phyloP scores from a whole-genome alignment of 139 green algal genomes.

The Marvania coccoides region DNA sequence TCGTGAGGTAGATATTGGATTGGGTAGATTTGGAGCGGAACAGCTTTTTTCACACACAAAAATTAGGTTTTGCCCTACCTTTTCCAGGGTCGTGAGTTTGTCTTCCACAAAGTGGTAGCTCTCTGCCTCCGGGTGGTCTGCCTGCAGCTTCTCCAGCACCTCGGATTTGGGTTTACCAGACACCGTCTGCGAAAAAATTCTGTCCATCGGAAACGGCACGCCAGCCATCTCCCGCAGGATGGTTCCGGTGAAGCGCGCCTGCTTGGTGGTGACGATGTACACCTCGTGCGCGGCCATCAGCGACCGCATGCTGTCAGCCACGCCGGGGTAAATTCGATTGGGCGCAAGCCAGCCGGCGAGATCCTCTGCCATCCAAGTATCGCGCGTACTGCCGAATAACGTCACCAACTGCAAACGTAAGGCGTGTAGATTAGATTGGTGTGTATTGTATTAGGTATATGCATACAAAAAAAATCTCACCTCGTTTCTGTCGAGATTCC shows the following conservation, averaged over 20 bases:
- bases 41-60: not conserved
- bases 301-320: conserved; percentile 54
- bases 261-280: conserved; percentile 99
- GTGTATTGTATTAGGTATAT: not conserved
- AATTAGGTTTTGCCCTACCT: no score
- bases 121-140: conserved; percentile 36
- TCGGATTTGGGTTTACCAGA: conserved; percentile 71
- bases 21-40: not conserved
- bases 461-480: conserved; percentile 24
- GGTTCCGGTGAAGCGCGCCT: conserved; percentile 78
- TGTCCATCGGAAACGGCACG: conserved; percentile 65
- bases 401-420: conserved; percentile 63
- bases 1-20: not conserved
- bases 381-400: conserved; percentile 82
- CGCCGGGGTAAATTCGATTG: conserved; percentile 88
- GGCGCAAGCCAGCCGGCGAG: conserved; percentile 82
- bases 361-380: conserved; percentile 90
- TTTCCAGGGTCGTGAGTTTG: conserved; percentile 82
- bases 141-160: conserved; percentile 58
- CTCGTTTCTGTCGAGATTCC: conserved; percentile 55
- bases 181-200: conserved; percentile 75
- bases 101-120: conserved; percentile 84
- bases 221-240: conserved; percentile 79
- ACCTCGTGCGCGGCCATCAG: conserved; percentile 54
- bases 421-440: not conserved